Base-by-base conservation (phyloP, 768 basidiomycete genomes). In the Podaxis sp. region DNA sequence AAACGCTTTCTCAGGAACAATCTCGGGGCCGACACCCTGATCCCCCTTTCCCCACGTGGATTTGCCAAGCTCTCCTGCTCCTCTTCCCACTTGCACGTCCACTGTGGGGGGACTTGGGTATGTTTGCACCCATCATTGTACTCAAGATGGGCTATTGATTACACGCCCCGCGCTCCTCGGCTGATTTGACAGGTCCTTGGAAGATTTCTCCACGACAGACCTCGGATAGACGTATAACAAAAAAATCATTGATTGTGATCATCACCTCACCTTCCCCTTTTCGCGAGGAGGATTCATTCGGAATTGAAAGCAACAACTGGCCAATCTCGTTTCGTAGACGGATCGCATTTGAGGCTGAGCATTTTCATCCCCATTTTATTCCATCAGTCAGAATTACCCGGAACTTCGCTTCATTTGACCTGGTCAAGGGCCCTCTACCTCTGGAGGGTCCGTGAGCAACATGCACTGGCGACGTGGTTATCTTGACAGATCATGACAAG, bases 401-500 rank as follows among this genome's bases (percentile, higher is more conserved):
- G 19, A 19, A 56, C 26, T 11, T 39, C 15, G 54, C 38, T 39
- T 28, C 22, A 11, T 36, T 36, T 40, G 36, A 38, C 38, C 19
- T 22, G 19, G 7, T 13, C 36, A 56, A 40, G 36, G 38, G 22
- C 11, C 5, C 52, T 56, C 49, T 51, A 22, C 15, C 49, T 24
- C 4, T 24, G 26, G 22, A 28, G 54, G 38, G 22, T 6, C 7
- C 36, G 19, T 22, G 30, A 4, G 48, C 11, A 46, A 11, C 9
- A 8, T 33, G 9, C 19, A 30, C 9, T 33, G 26, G 40, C 22
- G 24, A 42, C 22, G 40, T 42, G 19, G n/a, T 2, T 44, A 51
- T 40, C 33, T 59, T 59, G 57, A 59, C 57, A 59, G 57, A 59
- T 59, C 57, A 59, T 59, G 57, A 59, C 57, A 59, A 59, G 46